phyloP scores from a whole-genome alignment of 495 filamentous ascomycete species.

The Penicillium soppii region DNA sequence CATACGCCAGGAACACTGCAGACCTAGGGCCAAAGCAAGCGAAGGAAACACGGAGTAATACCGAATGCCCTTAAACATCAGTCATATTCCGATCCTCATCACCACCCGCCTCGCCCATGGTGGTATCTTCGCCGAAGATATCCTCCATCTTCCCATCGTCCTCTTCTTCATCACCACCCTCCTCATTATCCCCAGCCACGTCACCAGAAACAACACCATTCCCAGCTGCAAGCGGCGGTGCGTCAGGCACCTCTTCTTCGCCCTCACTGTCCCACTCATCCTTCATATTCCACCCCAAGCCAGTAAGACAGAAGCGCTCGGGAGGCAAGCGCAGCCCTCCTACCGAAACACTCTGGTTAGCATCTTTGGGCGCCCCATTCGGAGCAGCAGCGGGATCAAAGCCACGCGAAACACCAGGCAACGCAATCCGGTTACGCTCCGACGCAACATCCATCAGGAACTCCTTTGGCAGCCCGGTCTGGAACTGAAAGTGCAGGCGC shows the following conservation, averaged over 20 bases:
- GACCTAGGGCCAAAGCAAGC: slow-evolving; percentile 7
- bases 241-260: slow-evolving; percentile 51
- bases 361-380: slow-evolving; percentile 12
- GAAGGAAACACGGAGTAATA: not conserved
- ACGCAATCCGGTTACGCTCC: slow-evolving; percentile 74
- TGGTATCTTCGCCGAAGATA: slow-evolving; percentile 51
- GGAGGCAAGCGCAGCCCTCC: slow-evolving; percentile 80
- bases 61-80: slow-evolving; percentile 34
- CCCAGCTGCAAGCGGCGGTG: slow-evolving; percentile 14
- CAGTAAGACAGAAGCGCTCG: slow-evolving; percentile 89
- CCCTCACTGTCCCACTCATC: slow-evolving; percentile 72
- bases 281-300: slow-evolving; percentile 77
- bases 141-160: slow-evolving; percentile 64
- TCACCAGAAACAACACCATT: slow-evolving; percentile 19
- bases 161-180: slow-evolving; percentile 41
- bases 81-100: slow-evolving; percentile 51
- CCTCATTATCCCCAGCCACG: slow-evolving; percentile 38
- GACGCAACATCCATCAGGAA: slow-evolving; percentile 79
- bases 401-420: slow-evolving; percentile 75
- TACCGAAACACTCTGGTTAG: slow-evolving; percentile 40
- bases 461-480: slow-evolving; percentile 72
- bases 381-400: slow-evolving; percentile 38
- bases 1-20: slow-evolving; percentile 28
- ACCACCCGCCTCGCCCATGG: slow-evolving; percentile 45
- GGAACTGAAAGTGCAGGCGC: slow-evolving; percentile 64